These are phyloP conservation scores for Aspergillus sparsus DNA, from an alignment of 495 filamentous ascomycete species.

Conservation along the genomic window DNA sequence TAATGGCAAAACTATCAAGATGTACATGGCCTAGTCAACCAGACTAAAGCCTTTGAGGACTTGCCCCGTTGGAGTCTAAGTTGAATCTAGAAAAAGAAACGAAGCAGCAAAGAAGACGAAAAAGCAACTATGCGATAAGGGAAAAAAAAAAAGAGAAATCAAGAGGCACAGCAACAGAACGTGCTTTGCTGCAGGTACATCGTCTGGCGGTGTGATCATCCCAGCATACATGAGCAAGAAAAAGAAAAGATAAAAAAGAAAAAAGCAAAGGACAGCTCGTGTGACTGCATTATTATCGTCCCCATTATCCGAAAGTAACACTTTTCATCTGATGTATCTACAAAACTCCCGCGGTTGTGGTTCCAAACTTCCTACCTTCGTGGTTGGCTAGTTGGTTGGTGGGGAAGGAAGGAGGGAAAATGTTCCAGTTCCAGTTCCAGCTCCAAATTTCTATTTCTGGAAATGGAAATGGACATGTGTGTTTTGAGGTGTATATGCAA, in stretches of 20 bases:
- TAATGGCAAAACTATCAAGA: neutral
- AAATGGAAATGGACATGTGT: neutral
- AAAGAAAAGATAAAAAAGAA: neutral
- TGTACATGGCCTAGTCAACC: no score
- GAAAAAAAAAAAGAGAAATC: constrained; percentile 4
- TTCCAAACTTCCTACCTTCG: no score
- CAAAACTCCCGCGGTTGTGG: no score
- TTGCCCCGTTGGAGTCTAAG: neutral
- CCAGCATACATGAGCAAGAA: neutral
- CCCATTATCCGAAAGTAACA: neutral
- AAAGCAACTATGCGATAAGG: constrained; percentile 9
- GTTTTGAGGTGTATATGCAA: neutral
- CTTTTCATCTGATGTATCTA: constrained; percentile 3
- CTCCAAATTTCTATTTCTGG: neutral
- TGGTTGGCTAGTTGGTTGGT: no score
- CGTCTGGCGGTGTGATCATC: constrained; percentile 23
- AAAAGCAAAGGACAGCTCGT: constrained; percentile 5
- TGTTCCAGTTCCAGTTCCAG: no score
- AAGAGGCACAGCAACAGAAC: constrained; percentile 14
- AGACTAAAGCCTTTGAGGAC: no score
- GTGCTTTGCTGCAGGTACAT: constrained; percentile 20
- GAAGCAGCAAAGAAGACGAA: neutral
- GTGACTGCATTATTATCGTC: constrained; percentile 10
- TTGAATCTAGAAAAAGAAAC: constrained; percentile 6
- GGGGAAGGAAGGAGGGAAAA: no score